Evolutionary conservation across 805 yeast genomes (phyloP).

Genomic region (Teunomyces barrocoloradensis): DNA sequence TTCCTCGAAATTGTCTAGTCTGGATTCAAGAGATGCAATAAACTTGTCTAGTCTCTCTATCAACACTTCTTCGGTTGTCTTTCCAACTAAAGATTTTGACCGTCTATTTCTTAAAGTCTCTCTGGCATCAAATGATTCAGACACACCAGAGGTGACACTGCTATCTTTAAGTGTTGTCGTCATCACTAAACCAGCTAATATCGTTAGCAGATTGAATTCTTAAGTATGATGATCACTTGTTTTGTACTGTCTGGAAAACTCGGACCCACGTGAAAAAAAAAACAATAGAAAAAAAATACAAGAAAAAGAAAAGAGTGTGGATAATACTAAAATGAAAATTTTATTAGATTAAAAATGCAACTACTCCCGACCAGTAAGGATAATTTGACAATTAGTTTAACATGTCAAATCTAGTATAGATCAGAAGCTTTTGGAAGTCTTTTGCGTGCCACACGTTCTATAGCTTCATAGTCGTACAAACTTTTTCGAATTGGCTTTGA

Average conservation of each 20-base stretch:
- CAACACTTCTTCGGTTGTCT: slow-evolving; percentile 36
- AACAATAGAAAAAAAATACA: background rate
- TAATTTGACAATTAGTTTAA: background rate
- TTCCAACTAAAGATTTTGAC: background rate
- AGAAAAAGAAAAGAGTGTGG: background rate
- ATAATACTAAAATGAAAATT: background rate
- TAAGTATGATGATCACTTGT: background rate
- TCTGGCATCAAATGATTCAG: background rate
- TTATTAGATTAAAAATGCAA: background rate
- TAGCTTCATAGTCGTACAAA: slow-evolving; percentile 8
- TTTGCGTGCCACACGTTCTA: slow-evolving; percentile 7
- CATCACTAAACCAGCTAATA: background rate
- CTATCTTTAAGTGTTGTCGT: too few relatives aligned
- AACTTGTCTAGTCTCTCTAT: slow-evolving; percentile 41
- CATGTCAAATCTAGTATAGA: background rate
- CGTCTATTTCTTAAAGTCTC: slow-evolving; percentile 10
- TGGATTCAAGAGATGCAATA: slow-evolving; percentile 40
- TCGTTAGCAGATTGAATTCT: background rate
- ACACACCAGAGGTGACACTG: background rate
- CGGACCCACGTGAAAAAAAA: slow-evolving; percentile 1
- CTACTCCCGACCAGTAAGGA: too few relatives aligned
- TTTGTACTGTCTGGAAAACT: background rate
- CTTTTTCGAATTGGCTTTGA: slow-evolving; percentile 9
- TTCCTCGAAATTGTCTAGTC: slow-evolving; percentile 39
- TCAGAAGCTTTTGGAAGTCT: background rate